Conservation (phyloP, 352 stramenopile species). For the Pythium dissimile region DNA sequence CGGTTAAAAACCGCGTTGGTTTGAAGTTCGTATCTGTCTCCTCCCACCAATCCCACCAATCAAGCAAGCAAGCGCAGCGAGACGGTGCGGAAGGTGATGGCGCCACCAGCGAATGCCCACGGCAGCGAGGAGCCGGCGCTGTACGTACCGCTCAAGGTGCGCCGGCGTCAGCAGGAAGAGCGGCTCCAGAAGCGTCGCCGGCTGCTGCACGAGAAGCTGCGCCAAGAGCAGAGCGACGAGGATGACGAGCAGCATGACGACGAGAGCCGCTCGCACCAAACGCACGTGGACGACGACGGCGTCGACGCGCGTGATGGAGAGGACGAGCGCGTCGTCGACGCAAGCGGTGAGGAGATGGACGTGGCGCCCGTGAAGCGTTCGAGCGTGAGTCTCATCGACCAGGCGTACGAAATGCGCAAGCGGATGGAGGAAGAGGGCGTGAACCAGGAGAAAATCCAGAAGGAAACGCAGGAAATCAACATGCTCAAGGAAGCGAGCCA, state of each 20-base stretch:
- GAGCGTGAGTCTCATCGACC: slow-evolving; percentile 72
- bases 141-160: slow-evolving; percentile 81
- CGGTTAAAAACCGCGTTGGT: too few relatives aligned
- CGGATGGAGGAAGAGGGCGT: slow-evolving; percentile 66
- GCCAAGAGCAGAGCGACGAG: slow-evolving; percentile 30
- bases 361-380: slow-evolving; percentile 36
- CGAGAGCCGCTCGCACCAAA: too few relatives aligned
- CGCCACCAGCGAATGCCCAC: neutral
- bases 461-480: slow-evolving; percentile 85
- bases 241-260: slow-evolving; percentile 5
- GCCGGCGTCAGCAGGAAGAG: slow-evolving; percentile 66
- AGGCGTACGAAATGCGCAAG: slow-evolving; percentile 84
- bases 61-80: too few relatives aligned
- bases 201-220: slow-evolving; percentile 49
- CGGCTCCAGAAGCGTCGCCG: slow-evolving; percentile 46
- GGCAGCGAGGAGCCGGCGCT: slow-evolving; percentile 36
- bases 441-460: slow-evolving; percentile 76
- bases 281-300: slow-evolving; percentile 1
- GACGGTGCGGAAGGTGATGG: neutral
- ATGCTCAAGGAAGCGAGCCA: slow-evolving; percentile 95
- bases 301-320: neutral
- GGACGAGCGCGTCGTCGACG: neutral
- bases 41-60: too few relatives aligned
- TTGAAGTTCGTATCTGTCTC: too few relatives aligned
- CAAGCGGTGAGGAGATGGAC: slow-evolving; percentile 4